Evolutionary conservation across 2,329 filamentous ascomycete species (phyloP).

Genomic region (Lasiodiplodia theobromae): DNA sequence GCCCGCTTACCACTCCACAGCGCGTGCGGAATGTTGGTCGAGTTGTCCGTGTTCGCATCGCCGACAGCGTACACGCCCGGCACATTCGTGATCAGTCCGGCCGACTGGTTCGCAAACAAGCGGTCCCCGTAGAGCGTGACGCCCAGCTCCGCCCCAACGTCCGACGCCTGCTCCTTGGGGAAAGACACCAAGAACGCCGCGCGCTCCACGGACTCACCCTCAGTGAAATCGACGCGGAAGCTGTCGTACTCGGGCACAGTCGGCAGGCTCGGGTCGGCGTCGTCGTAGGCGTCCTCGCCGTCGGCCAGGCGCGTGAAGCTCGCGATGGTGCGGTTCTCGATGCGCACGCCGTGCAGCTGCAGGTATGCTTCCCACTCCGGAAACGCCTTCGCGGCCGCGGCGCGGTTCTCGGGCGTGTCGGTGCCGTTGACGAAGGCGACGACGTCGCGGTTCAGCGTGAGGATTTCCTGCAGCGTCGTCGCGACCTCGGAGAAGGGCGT

Average conservation of each 20-base stretch:
- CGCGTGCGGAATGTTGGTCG: constrained; percentile 15
- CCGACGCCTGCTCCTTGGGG: constrained; percentile 12
- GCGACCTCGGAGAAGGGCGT: background rate
- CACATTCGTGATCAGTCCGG: constrained; percentile 10
- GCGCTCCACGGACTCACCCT: background rate
- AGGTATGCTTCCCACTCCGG: constrained; percentile 14
- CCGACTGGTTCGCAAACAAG: constrained; percentile 11
- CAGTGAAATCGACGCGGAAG: constrained; percentile 1
- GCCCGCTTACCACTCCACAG: constrained; percentile 18
- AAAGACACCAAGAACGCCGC: background rate
- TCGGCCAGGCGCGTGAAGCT: background rate
- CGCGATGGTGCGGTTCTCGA: constrained; percentile 12
- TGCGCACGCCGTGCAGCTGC: background rate
- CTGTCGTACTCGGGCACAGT: background rate
- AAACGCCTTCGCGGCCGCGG: background rate
- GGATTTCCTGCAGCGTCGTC: background rate
- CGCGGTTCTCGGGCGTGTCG: constrained; percentile 10
- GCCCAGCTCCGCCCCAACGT: background rate
- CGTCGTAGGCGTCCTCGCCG: background rate
- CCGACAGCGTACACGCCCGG: constrained; percentile 9
- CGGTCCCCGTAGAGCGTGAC: constrained; percentile 2
- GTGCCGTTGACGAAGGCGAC: constrained; percentile 20
- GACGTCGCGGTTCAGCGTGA: constrained; percentile 11
- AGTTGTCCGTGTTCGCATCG: constrained; percentile 17
- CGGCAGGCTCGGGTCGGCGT: background rate